These are phyloP conservation scores for Xylaria sp. DNA, from an alignment of 495 filamentous ascomycete species.

Conservation along the genomic window DNA sequence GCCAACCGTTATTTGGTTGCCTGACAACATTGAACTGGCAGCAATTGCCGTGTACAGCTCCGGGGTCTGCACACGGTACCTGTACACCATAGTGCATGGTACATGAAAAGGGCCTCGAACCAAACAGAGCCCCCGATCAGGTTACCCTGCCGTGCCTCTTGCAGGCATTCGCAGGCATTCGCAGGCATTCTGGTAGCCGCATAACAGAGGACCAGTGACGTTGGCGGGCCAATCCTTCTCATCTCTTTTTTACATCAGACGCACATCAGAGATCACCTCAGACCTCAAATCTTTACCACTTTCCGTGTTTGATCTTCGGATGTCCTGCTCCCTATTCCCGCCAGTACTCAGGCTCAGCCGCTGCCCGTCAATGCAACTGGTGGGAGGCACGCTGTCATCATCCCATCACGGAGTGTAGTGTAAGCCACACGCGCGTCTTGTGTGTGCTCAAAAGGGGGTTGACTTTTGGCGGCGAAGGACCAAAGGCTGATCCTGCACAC, in stretches of 20 bases:
- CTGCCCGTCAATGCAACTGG: neutral
- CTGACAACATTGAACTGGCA: neutral
- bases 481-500: neutral
- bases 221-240: slow-evolving; percentile 3
- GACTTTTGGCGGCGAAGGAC: neutral
- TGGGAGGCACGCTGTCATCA: slow-evolving; percentile 3
- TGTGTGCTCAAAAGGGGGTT: neutral
- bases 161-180: neutral
- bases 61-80: too few species aligned
- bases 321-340: neutral
- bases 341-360: neutral
- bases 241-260: neutral
- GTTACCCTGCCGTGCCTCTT: neutral
- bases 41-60: too few species aligned
- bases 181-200: neutral
- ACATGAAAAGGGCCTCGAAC: too few species aligned
- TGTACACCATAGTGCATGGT: too few species aligned
- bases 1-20: neutral
- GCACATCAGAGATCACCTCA: neutral
- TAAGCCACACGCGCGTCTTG: neutral
- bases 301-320: slow-evolving; percentile 14
- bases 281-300: slow-evolving; percentile 10
- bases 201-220: neutral
- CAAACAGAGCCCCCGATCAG: neutral
- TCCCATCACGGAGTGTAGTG: neutral